Evolutionary conservation across 306 rosid genomes (phyloP).

Genomic region (Cicer cuneatum): DNA sequence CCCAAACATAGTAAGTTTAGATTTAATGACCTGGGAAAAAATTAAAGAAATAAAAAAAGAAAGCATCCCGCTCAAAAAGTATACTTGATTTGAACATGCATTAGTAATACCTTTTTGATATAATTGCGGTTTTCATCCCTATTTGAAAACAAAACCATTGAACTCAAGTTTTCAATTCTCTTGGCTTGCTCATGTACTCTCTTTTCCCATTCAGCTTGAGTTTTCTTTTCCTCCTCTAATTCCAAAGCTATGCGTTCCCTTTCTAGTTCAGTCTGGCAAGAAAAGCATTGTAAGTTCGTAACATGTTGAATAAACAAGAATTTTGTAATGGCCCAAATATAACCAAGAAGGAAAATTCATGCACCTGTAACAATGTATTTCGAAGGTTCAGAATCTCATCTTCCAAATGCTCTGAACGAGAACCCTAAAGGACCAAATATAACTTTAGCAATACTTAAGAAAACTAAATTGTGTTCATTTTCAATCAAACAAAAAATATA

Average conservation of each 20-base stretch:
- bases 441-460: conserved; percentile 17
- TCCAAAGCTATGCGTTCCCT: conserved; percentile 97
- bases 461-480: conserved; percentile 18
- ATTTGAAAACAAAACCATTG: conserved; percentile 88
- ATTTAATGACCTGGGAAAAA: neutral
- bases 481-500: conserved; percentile 15
- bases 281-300: conserved; percentile 26
- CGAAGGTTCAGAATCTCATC: conserved; percentile 86
- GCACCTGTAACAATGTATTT: conserved; percentile 84
- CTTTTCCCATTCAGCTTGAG: conserved; percentile 93
- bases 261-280: conserved; percentile 80
- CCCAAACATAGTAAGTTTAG: conserved; percentile 12
- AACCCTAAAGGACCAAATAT: conserved; percentile 61
- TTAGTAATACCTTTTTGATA: conserved; percentile 66
- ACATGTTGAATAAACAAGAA: conserved; percentile 42
- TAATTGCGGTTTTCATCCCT: conserved; percentile 77
- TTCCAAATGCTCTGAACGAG: conserved; percentile 90
- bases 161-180: conserved; percentile 87
- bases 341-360: conserved; percentile 40
- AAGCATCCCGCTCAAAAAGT: conserved; percentile 4
- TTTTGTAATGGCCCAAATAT: conserved; percentile 2
- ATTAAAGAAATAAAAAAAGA: neutral
- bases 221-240: conserved; percentile 90
- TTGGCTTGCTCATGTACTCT: conserved; percentile 85
- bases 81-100: conserved; percentile 1